A percentile compares a stretch with the other conserved stretches of the same genome.
phyloP scores from a whole-genome alignment of 495 filamentous ascomycete genomes.

The Cercophora newfieldiana region DNA sequence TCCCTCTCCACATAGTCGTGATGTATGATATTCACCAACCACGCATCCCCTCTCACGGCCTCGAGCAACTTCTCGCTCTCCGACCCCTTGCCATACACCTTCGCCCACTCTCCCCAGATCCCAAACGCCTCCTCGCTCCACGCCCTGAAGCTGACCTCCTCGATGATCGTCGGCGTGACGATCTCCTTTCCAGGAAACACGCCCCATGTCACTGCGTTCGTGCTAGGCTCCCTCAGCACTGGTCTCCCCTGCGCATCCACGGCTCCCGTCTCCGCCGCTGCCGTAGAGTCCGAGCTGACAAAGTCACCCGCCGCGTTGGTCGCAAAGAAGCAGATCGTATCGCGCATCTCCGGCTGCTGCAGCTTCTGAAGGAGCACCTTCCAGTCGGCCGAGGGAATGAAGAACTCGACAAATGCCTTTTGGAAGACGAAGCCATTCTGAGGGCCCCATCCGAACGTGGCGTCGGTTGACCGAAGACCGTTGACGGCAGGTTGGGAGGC shows the following conservation, averaged over 20 bases:
- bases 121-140: conserved; percentile 96
- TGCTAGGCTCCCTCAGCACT: conserved; percentile 51
- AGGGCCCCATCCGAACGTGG: conserved; percentile 93
- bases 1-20: conserved; percentile 72
- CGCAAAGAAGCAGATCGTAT: conserved; percentile 81
- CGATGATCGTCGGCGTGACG: conserved; percentile 95
- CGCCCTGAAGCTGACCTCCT: conserved; percentile 89
- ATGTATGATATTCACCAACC: conserved; percentile 90
- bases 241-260: conserved; percentile 17
- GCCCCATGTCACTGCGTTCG: conserved; percentile 97
- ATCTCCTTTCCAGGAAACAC: conserved; percentile 97
- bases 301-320: conserved; percentile 71
- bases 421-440: conserved; percentile 94
- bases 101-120: conserved; percentile 92
- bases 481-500: conserved; percentile 97
- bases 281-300: conserved; percentile 56
- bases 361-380: conserved; percentile 61
- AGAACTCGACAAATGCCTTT: conserved; percentile 97
- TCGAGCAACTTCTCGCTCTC: conserved; percentile 67
- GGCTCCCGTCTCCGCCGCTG: conserved; percentile 20
- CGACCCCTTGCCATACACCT: conserved; percentile 70
- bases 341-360: conserved; percentile 50
- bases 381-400: conserved; percentile 74
- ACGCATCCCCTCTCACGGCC: conserved; percentile 63
- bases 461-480: conserved; percentile 70